phyloP scores from a whole-genome alignment of 495 filamentous ascomycete genomes.

The Neurospora africana region DNA sequence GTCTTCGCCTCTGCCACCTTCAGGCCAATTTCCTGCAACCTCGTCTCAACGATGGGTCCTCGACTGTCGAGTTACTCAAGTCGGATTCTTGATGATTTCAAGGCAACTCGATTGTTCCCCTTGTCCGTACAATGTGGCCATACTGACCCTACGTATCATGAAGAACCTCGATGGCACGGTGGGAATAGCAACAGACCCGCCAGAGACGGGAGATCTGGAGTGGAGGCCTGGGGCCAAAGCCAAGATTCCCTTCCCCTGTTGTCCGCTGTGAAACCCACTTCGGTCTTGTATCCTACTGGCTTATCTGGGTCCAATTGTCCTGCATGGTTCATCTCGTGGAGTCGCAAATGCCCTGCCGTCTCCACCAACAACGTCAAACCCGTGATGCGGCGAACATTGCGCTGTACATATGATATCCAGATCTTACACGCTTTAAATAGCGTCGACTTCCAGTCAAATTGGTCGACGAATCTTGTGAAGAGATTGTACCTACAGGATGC shows the following conservation, averaged over 20 bases:
- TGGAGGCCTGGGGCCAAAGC: not conserved
- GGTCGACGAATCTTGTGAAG: not conserved
- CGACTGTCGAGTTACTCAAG: not conserved
- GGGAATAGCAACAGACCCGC: not conserved
- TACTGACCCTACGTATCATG: not conserved
- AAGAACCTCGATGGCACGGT: not conserved
- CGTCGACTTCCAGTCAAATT: not conserved
- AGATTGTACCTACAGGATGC: not conserved
- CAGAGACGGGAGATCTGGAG: not conserved
- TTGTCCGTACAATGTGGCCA: not conserved
- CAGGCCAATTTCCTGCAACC: not conserved
- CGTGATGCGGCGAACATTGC: not conserved
- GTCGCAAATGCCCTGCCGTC: not conserved
- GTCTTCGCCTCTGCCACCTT: not conserved
- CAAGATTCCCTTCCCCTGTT: not conserved
- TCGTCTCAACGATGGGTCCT: not conserved
- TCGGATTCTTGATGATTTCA: not conserved
- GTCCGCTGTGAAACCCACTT: slow-evolving; percentile 1
- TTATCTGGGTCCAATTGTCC: slow-evolving; percentile 3
- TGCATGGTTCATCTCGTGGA: slow-evolving; percentile 12
- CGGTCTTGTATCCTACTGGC: slow-evolving; percentile 18
- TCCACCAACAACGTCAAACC: not conserved
- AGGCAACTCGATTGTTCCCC: not conserved
- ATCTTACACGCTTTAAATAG: not conserved
- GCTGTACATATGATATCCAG: not conserved